These are phyloP conservation scores for Podospora fimiseda DNA, from an alignment of 495 filamentous ascomycete species.

Conservation along the genomic window DNA sequence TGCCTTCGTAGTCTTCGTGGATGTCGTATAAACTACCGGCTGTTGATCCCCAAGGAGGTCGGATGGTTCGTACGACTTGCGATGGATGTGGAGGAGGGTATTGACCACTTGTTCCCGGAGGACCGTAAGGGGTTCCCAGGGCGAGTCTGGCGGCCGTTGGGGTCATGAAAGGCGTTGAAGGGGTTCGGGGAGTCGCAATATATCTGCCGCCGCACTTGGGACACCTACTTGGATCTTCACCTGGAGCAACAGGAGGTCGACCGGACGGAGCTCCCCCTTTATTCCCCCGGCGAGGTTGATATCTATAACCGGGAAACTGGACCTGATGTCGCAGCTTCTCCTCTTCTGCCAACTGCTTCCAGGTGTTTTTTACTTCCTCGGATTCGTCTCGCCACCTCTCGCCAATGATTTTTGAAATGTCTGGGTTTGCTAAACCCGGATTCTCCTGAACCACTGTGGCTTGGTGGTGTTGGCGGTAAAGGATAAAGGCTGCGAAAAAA, in stretches of 20 bases:
- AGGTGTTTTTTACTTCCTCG: conserved; percentile 71
- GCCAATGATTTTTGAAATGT: conserved; percentile 97
- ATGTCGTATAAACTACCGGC: conserved; percentile 14
- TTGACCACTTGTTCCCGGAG: conserved; percentile 14
- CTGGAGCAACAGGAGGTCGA: conserved; percentile 27
- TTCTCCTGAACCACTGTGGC: conserved; percentile 70
- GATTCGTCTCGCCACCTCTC: conserved; percentile 78
- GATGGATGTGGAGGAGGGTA: conserved; percentile 7
- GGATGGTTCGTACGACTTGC: conserved; percentile 1
- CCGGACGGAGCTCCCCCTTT: conserved; percentile 33
- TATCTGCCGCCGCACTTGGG: conserved; percentile 57
- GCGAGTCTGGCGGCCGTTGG: conserved; percentile 26
- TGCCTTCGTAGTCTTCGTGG: conserved; percentile 35
- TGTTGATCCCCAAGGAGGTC: conserved; percentile 6
- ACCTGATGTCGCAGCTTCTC: conserved; percentile 86
- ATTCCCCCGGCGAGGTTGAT: conserved; percentile 73
- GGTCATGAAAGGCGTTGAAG: conserved; percentile 43
- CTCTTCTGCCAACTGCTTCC: conserved; percentile 90
- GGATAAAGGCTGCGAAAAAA: conserved; percentile 99
- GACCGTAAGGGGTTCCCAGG: conserved; percentile 19
- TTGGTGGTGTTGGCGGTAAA: conserved; percentile 94
- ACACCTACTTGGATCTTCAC: conserved; percentile 49
- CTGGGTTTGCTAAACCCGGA: conserved; percentile 88
- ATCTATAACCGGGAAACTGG: conserved; percentile 89
- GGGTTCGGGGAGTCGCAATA: conserved; percentile 51